A percentile compares a stretch with the other conserved stretches of the same genome.
Evolutionary conservation across 768 basidiomycete species (phyloP).

Genomic region (Sarcomyxa edulis): DNA sequence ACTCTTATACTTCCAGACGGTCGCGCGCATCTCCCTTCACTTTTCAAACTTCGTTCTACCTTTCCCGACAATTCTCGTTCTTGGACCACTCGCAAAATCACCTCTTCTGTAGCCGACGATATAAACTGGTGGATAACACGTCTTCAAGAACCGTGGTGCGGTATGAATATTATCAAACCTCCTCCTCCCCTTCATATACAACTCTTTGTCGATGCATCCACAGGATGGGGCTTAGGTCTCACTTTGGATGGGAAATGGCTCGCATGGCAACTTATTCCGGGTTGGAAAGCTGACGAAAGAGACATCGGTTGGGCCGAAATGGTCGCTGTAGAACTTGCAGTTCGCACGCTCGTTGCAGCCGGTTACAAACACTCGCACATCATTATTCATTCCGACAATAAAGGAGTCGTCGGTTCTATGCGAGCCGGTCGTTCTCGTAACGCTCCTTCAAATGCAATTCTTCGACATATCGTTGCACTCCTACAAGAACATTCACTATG

Average conservation of each 20-base stretch:
- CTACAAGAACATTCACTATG: neutral
- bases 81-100: neutral
- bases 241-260: constrained; percentile 13
- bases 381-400: constrained; percentile 20
- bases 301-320: constrained; percentile 23
- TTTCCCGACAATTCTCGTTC: neutral
- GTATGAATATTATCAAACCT: neutral
- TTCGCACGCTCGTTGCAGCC: constrained; percentile 9
- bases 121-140: constrained; percentile 7
- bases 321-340: constrained; percentile 17
- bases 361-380: constrained; percentile 9
- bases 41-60: constrained; percentile 1
- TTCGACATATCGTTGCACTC: neutral
- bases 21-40: constrained; percentile 1
- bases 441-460: constrained; percentile 1
- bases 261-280: constrained; percentile 9
- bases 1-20: constrained; percentile 2
- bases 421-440: neutral
- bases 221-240: constrained; percentile 14
- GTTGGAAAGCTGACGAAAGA: constrained; percentile 11
- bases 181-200: constrained; percentile 4
- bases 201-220: constrained; percentile 17
- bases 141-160: neutral
- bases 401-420: constrained; percentile 21
- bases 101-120: neutral